Evolutionary conservation across 805 yeast genomes (phyloP), one percentile per base, ranked within the genome.

Genomic region (Yarrowia deformans): DNA sequence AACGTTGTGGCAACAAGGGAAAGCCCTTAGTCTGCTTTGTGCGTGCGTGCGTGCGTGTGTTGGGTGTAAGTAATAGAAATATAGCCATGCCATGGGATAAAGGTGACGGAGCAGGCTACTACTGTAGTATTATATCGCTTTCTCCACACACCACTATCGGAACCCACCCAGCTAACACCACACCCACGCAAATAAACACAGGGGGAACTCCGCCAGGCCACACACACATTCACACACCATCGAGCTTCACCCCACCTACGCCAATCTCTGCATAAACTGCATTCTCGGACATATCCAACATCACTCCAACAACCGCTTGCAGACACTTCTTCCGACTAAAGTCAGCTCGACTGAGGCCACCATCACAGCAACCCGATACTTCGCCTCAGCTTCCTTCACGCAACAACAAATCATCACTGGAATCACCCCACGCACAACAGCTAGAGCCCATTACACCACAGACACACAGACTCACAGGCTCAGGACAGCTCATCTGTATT

Each of bases 181-280:
- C 5, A 19, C 49, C 8, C 7, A 19, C 23, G 40, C 39, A 35
- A n/a, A 43, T 13, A n/a, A 23, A 8, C 12, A 43, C 46, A 43
- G 46, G 8, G 23, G 49, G 49, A 16, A 45, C 29, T 23, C 29
- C 29, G 29, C 29, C 29, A 23, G 29, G 7, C n/a, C 46, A n/a
- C 43, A 9, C 40, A 32, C 54, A 49, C 39, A 32, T 10, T 7
- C 55, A 10, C 19, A 37, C 34, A n/a, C 5, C 18, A 43, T 6
- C 16, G 19, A n/a, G 37, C 29, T 35, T 37, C 43, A 52, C 58
- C 58, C 58, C 43, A 37, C 56, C 43, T 14, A 52, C 58, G 43
- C 58, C 58, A 52, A 52, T 52, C 58, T 52, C 58, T 52, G 58
- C 58, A 52, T 52, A 52, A 43, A 52, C 43, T 52, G 58, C 58